These are phyloP conservation scores for Schrenkiella parvula DNA, from an alignment of 345 rosid species.

Conservation along the genomic window DNA sequence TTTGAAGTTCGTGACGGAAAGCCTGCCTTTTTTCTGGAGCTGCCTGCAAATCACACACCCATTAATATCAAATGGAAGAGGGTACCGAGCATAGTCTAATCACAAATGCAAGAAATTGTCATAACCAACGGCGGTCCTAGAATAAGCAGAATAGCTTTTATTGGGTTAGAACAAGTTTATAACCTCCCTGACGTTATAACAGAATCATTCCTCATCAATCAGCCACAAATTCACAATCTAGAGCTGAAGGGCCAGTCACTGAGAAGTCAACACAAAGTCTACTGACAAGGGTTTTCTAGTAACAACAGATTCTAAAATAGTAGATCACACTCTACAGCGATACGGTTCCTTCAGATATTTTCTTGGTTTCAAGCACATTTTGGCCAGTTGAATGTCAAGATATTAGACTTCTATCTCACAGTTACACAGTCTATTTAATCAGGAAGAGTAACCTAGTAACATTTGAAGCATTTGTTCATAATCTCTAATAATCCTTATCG, in stretches of 20 bases:
- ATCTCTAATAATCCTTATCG: not conserved
- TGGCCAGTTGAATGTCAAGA: not conserved
- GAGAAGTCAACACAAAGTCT: not conserved
- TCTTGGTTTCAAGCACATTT: not conserved
- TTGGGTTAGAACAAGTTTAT: not conserved
- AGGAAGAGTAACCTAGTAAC: not conserved
- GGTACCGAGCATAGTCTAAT: not conserved
- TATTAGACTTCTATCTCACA: not conserved
- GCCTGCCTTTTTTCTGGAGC: slow-evolving; percentile 69
- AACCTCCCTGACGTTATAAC: not conserved
- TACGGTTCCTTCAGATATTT: not conserved
- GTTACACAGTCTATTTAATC: not conserved
- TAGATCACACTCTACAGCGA: not conserved
- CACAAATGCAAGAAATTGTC: not conserved
- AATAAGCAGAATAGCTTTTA: no score
- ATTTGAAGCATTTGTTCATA: not conserved
- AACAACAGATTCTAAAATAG: not conserved
- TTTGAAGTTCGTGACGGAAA: slow-evolving; percentile 47
- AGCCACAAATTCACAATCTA: not conserved
- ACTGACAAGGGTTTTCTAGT: not conserved
- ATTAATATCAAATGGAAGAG: not conserved
- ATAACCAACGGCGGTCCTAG: no score
- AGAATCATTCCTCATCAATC: not conserved
- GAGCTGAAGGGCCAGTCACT: not conserved
- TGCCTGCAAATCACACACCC: slow-evolving; percentile 49